Base-by-base conservation (phyloP, 257 asterid genomes). In the Oldenlandia corymbosa region DNA sequence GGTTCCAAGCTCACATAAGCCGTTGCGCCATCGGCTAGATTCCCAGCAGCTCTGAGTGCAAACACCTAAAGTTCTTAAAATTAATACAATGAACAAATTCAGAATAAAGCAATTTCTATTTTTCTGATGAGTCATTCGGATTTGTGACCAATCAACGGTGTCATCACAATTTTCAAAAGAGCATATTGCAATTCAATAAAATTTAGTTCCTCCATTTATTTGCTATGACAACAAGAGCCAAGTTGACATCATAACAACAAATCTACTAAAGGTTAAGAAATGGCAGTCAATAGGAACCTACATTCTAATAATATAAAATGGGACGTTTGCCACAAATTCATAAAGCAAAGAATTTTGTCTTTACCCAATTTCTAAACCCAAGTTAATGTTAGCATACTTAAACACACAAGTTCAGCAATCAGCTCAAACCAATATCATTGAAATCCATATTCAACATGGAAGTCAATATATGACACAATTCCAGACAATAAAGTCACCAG, bases 1-100 rank as follows among this genome's bases (percentile, higher is more conserved):
- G 99, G 99, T 73, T 92, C 99, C 73, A 89, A 76, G 69, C 91
- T 87, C 76, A 92, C 97, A 65, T 87, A 92, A 27, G 97, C 97
- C 23, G 93, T 89, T 26, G 79, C 95, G 42, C 84, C 80, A 75
- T 85, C 94, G 9, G 96, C 97, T 65, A 78, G 65, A 74, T 80
- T 80, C 36, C 99, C 96, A 42, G 96, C 95, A 75, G 82, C 97
- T 77, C 96, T 84, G 24, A 92, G 75, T 4, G 97, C 99, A 75
- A 84, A 92, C 54, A 92, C 95, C 99, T 89, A 60, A 78, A 6
- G 48, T 73, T 18, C 58, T 30, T 64, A 49, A 42, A 26, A 26
- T 24, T 16, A 37, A 37, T 36, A 11, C 27, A 45, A 37, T 28
- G 39, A 46, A 37, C n/a, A 23, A 24, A 49, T 30, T 41, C 54